Evolutionary conservation across 2,329 filamentous ascomycete species (phyloP), one percentile per base, ranked within the genome.

Genomic region (Colletotrichum truncatum): DNA sequence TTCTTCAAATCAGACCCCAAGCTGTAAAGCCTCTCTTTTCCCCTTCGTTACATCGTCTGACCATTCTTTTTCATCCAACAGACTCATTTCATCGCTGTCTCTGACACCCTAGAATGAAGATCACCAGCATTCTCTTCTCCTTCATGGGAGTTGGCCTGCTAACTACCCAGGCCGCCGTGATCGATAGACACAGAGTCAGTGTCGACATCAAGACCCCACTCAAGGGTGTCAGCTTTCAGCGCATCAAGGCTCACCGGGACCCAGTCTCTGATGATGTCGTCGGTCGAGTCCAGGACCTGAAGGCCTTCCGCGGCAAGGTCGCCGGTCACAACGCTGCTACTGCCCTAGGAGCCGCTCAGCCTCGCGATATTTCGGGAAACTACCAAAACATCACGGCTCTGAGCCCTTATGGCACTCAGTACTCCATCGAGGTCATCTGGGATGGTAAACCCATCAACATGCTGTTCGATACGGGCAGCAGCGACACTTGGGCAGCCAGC

Each of bases 401-500:
- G 3, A 75, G 76, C 2, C 70, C 73, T 11, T 79, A 75, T 51
- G 80, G 79, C 6, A 81, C 79, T 3, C 79, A 81, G 54, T 82
- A 82, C 54, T 78, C 77, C 58, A 73, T 82, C 43, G 71, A 80
- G 48, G 80, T 79, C 46, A 69, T 59, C 4, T 82, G 80, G 79
- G 78, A 81, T 34, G 73, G 73, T 14, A 71, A 71, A 7, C 74
- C 76, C 0, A 69, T 80, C 28, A 80, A 77, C 74, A 70, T 86
- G 26, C 70, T 84, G 11, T 75, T 87, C 48, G 83, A 86, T 68
- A 85, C 83, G 0, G 84, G 82, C 23, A 85, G 82, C 70, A 80
- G 83, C 21, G 84, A 87, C 66, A 86, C 84, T 1, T 86, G 84
- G 84, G 77, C 80, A 2, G 77, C 78, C 32, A 74, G 75, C 10